Conservation (phyloP, 202 grass and related monocot genomes). For the Carex arenaria region DNA sequence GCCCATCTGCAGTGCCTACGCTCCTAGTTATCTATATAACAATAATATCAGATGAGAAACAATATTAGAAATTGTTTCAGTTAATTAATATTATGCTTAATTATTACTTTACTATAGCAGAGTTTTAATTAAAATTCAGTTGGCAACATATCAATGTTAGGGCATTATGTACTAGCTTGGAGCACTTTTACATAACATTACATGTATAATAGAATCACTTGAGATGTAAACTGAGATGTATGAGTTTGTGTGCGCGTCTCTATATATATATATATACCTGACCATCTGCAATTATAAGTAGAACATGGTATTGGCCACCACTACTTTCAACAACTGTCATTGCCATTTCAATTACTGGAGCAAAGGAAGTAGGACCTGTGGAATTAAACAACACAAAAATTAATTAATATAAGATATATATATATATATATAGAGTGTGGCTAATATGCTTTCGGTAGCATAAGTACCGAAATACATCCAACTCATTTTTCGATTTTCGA, state of each 20-base stretch:
- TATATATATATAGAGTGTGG: not conserved
- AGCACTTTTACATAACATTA: too few relatives aligned
- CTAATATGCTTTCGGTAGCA: too few relatives aligned
- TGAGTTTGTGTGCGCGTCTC: too few relatives aligned
- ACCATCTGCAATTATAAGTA: slow-evolving; percentile 97
- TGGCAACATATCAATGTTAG: too few relatives aligned
- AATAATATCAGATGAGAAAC: not conserved
- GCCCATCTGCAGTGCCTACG: slow-evolving; percentile 6
- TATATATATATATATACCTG: slow-evolving; percentile 39
- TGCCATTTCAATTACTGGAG: slow-evolving; percentile 94
- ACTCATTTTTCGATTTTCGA: too few relatives aligned
- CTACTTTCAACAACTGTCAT: slow-evolving; percentile 91
- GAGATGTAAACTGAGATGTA: not conserved
- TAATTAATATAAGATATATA: not conserved
- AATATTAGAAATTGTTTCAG: not conserved
- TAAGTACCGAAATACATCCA: too few relatives aligned
- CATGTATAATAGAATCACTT: too few relatives aligned
- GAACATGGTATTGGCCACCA: slow-evolving; percentile 87
- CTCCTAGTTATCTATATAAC: slow-evolving; percentile 30
- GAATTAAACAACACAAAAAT: not conserved
- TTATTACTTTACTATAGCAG: too few relatives aligned
- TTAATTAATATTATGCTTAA: not conserved
- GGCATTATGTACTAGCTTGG: too few relatives aligned
- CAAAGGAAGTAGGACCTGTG: slow-evolving; percentile 89
- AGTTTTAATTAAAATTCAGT: too few relatives aligned